Conservation (phyloP, 768 basidiomycete genomes). For the Tricholoma saponaceum region DNA sequence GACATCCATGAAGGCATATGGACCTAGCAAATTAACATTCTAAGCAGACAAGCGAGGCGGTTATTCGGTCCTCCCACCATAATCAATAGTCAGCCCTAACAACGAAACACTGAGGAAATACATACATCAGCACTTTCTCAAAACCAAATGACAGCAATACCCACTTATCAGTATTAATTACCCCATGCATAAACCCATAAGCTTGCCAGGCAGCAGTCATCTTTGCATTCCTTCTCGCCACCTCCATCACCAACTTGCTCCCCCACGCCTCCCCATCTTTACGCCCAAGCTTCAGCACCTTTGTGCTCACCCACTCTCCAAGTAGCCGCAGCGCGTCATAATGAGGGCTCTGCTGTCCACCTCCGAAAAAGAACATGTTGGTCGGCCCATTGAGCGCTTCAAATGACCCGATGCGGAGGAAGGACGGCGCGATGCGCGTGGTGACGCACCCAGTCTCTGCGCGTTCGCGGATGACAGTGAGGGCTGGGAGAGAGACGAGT, state of each 20-base stretch:
- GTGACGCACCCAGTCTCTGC: conserved; percentile 69
- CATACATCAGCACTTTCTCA: not conserved
- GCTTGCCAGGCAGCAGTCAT: conserved; percentile 98
- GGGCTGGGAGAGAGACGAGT: conserved; percentile 66
- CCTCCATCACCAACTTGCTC: conserved; percentile 67
- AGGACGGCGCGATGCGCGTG: conserved; percentile 83
- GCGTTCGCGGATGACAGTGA: conserved; percentile 75
- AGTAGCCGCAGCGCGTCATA: conserved; percentile 71
- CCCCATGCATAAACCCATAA: conserved; percentile 92
- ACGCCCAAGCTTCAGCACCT: conserved; percentile 51
- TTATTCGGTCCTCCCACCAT: conserved; percentile 38
- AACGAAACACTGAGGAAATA: conserved; percentile 57
- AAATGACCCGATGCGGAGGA: conserved; percentile 89
- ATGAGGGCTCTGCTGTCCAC: conserved; percentile 71
- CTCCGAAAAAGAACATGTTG: conserved; percentile 64
- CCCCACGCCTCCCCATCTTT: conserved; percentile 63
- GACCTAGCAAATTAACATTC: conserved; percentile 45
- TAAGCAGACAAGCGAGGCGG: not conserved
- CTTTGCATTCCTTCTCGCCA: conserved; percentile 76
- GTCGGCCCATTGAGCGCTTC: conserved; percentile 77
- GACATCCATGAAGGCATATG: conserved; percentile 94
- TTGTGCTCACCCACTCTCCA: conserved; percentile 66
- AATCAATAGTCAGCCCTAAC: conserved; percentile 74
- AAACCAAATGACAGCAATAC: conserved; percentile 9
- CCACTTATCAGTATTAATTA: conserved; percentile 96